Conservation (phyloP, 208 protist species). For the Wallacemonas rigidus region DNA sequence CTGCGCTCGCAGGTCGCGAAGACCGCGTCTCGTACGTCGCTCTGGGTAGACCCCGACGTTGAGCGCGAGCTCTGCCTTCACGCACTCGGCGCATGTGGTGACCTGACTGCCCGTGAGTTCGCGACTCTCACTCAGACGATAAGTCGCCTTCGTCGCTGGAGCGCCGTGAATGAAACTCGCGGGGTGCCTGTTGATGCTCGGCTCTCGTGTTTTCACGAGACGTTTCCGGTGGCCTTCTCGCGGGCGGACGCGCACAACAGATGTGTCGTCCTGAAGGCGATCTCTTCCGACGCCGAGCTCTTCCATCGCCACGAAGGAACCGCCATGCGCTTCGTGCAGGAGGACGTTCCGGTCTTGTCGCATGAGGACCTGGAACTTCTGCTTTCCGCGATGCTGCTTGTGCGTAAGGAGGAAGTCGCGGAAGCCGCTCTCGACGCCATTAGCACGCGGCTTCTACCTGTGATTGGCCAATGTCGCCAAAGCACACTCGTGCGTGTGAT, state of each 20-base stretch:
- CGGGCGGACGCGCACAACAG: slow-evolving; percentile 80
- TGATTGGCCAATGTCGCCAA: slow-evolving; percentile 62
- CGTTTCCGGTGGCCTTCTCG: slow-evolving; percentile 32
- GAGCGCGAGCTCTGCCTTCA: slow-evolving; percentile 26
- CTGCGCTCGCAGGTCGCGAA: not conserved
- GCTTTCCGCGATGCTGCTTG: slow-evolving; percentile 49
- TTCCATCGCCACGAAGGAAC: slow-evolving; percentile 51
- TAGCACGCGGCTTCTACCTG: slow-evolving; percentile 61
- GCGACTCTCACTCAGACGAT: slow-evolving; percentile 59
- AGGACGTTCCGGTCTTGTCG: slow-evolving; percentile 61
- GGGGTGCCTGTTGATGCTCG: slow-evolving; percentile 6
- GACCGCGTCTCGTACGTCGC: not conserved
- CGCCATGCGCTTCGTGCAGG: slow-evolving; percentile 42
- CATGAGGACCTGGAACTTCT: slow-evolving; percentile 80
- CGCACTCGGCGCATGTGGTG: slow-evolving; percentile 29
- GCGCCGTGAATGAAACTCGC: not conserved
- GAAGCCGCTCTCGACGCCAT: slow-evolving; percentile 80
- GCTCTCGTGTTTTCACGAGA: not conserved
- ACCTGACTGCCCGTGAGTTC: slow-evolving; percentile 66
- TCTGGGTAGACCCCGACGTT: slow-evolving; percentile 14
- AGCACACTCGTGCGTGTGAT: slow-evolving; percentile 81
- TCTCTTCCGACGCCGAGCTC: slow-evolving; percentile 41
- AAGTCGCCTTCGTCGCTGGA: slow-evolving; percentile 51
- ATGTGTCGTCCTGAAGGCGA: slow-evolving; percentile 74
- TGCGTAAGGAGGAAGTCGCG: slow-evolving; percentile 34